Percentiles rank a stretch among this genome's conserved stretches.
Evolutionary conservation across 768 basidiomycete species (phyloP).

Genomic region (Lenzites betulinus): DNA sequence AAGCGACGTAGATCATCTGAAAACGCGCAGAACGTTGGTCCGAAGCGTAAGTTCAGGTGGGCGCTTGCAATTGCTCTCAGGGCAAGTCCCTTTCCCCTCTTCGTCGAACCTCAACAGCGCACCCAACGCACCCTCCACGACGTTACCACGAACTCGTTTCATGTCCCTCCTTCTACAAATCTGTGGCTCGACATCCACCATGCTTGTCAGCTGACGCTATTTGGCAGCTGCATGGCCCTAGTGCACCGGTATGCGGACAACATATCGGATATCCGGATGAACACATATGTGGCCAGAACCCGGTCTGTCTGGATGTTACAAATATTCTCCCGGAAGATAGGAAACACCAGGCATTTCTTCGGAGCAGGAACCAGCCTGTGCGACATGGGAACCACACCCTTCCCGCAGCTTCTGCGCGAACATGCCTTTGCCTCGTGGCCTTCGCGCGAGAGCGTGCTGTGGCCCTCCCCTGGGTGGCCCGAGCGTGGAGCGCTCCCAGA

Average conservation of each 20-base stretch:
- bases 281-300: not conserved
- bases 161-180: too few species aligned
- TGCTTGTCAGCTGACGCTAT: too few species aligned
- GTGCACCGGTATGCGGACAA: not conserved
- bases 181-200: too few species aligned
- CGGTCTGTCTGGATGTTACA: not conserved
- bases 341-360: slow-evolving; percentile 16
- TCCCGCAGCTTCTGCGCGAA: slow-evolving; percentile 13
- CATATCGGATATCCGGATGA: not conserved
- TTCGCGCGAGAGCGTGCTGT: slow-evolving; percentile 9
- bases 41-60: not conserved
- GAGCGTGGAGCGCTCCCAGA: slow-evolving; percentile 9
- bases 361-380: slow-evolving; percentile 11
- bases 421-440: slow-evolving; percentile 28
- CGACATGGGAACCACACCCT: slow-evolving; percentile 11
- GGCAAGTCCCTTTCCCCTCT: not conserved
- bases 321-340: slow-evolving; percentile 12
- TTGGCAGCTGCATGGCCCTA: too few species aligned
- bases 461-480: slow-evolving; percentile 2
- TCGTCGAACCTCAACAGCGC: not conserved
- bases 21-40: not conserved
- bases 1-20: slow-evolving; percentile 5
- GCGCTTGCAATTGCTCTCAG: not conserved
- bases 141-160: not conserved
- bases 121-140: not conserved